Evolutionary conservation across 2,329 filamentous ascomycete species (phyloP), one percentile per base, ranked within the genome.

Genomic region (Beauveria rudraprayagi): DNA sequence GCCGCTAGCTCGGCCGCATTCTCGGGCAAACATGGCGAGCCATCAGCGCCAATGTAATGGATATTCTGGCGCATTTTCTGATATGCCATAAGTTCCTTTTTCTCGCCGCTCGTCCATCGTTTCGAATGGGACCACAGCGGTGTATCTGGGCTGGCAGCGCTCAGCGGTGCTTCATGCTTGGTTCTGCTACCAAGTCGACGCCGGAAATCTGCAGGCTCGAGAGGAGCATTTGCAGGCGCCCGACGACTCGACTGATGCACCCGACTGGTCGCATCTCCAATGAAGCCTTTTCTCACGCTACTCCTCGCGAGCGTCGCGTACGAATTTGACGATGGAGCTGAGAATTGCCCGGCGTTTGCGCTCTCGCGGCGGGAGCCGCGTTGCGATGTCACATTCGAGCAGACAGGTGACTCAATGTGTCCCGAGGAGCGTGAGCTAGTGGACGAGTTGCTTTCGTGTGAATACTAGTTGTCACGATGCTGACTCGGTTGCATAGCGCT

Each of bases 1-100:
- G 60, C 44, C 0, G 53, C 48, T 16, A 57, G 67, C 37, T 67
- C 63, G 3, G 51, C 41, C 16, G 66, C 63, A 2, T 46, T 63
- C 11, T 43, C 48, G 8, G 67, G 68, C n/a, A 65, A 51, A 28
- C 63, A 66, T 1, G 67, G 65, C 4, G 67, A 68, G 6, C 59
- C 50, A 22, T 53, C 40, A 6, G 59, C 54, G 24, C 66, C 61
- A 26, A 63, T 61, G 9, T 61, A 60, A 22, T 54, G 52, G 40
- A 68, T 43, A 54, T 65, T 63, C n/a, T 60, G 51, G 44, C 61
- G 54, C 55, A 66, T 59, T 59, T 65, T 66, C 7, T 62, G 60
- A 50, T 63, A 69, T 5, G 50, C 62, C 14, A 55, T 63, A 10
- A 61, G 53, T 46, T 61, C 61, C 26, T 60, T 47, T 24, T 64